phyloP scores from a whole-genome alignment of 192 early-diverging fungal species.

The Backusella parvicylindrica region DNA sequence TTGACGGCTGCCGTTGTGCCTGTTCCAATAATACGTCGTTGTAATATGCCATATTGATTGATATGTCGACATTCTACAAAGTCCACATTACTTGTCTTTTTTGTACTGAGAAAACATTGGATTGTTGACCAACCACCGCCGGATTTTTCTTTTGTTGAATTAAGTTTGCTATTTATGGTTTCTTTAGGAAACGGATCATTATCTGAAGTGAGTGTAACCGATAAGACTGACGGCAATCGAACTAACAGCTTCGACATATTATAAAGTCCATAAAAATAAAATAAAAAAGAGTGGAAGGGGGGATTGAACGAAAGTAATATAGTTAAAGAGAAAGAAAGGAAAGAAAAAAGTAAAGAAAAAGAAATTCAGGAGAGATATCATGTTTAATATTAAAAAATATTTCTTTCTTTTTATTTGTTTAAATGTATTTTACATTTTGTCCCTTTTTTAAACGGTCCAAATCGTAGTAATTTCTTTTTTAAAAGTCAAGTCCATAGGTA shows the following conservation, averaged over 20 bases:
- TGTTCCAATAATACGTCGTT: constrained; percentile 55
- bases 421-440: constrained; percentile 2
- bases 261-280: background rate
- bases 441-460: constrained; percentile 1
- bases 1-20: constrained; percentile 90
- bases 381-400: background rate
- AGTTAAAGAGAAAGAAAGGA: background rate
- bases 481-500: background rate
- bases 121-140: background rate
- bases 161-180: background rate
- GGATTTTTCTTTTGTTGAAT: background rate
- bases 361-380: background rate
- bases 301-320: background rate
- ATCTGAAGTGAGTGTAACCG: background rate
- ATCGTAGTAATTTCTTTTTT: background rate
- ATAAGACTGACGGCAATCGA: background rate
- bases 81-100: background rate
- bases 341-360: background rate
- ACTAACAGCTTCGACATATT: background rate
- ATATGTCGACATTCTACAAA: background rate
- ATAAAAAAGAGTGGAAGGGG: background rate
- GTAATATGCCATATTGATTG: constrained; percentile 5
- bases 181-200: background rate
- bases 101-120: background rate
- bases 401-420: background rate